These are phyloP conservation scores for Fusarium sp. DNA, from an alignment of 2,329 filamentous ascomycete species.

Conservation along the genomic window DNA sequence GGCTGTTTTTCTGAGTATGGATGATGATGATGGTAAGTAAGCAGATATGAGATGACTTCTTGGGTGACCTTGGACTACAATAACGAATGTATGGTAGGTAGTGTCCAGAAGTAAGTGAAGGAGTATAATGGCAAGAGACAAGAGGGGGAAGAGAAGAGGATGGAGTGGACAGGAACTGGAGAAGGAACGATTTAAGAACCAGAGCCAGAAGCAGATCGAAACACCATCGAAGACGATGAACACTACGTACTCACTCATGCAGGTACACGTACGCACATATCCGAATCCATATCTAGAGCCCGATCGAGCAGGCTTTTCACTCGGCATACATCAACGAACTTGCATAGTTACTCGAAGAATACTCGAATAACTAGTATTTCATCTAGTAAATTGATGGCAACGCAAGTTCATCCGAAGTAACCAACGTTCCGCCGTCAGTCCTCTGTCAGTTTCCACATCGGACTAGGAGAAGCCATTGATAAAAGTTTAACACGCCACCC, in stretches of 20 bases:
- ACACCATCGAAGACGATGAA: constrained; percentile 18
- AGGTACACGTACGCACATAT: constrained; percentile 31
- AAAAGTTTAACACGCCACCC: constrained; percentile 35
- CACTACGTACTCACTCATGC: constrained; percentile 29
- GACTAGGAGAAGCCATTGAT: constrained; percentile 6
- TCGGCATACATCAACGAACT: neutral
- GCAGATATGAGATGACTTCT: constrained; percentile 2
- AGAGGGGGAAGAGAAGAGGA: neutral
- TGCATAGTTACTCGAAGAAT: constrained; percentile 19
- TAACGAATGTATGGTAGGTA: constrained; percentile 31
- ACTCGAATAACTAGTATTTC: neutral
- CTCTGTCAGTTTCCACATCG: constrained; percentile 9
- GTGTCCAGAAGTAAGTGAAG: constrained; percentile 13
- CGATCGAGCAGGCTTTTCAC: constrained; percentile 13
- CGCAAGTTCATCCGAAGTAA: constrained; percentile 23
- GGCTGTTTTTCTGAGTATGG: neutral
- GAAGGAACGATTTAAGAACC: constrained; percentile 8
- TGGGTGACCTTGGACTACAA: neutral
- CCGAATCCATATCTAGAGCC: constrained; percentile 12
- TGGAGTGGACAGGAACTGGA: neutral
- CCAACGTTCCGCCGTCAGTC: constrained; percentile 10
- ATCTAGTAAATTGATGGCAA: constrained; percentile 17
- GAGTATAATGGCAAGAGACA: constrained; percentile 6
- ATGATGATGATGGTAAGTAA: neutral
- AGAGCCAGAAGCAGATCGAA: constrained; percentile 10